A percentile compares a stretch with the other conserved stretches of the same genome.
Evolutionary conservation across 2,329 filamentous ascomycete species (phyloP).

Genomic region (Periconia sp.): DNA sequence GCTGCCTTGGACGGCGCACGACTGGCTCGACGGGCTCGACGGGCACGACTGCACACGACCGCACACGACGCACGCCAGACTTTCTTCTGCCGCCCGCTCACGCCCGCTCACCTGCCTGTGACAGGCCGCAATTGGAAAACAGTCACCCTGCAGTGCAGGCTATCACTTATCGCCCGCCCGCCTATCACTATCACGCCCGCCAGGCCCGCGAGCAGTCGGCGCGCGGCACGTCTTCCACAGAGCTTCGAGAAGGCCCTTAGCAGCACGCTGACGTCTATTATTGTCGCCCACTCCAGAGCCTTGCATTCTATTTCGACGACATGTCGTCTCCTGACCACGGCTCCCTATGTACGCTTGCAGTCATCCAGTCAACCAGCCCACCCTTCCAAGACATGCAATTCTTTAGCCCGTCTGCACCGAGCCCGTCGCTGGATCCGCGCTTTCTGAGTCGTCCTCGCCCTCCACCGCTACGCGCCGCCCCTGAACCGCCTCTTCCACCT

Average conservation of each 20-base stretch:
- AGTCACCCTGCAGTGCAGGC: conserved; percentile 5
- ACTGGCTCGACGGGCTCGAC: too few species aligned
- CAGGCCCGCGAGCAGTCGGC: too few species aligned
- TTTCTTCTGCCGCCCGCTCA: too few species aligned
- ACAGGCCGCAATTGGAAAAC: too few species aligned
- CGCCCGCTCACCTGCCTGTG: too few species aligned
- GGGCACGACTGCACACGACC: too few species aligned
- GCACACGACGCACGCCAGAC: too few species aligned
- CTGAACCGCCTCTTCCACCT: conserved; percentile 78
- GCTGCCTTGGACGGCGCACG: too few species aligned
- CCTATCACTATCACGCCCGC: too few species aligned
- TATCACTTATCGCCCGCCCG: conserved; percentile 2
- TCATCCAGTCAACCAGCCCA: conserved; percentile 3
- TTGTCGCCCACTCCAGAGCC: conserved; percentile 16
- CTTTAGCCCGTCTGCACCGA: conserved; percentile 36
- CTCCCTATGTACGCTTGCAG: conserved; percentile 14
- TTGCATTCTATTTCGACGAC: conserved; percentile 25
- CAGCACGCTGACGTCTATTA: conserved; percentile 21
- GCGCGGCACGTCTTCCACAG: conserved; percentile 25
- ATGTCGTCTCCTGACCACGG: conserved; percentile 16
- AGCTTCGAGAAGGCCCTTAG: conserved; percentile 35
- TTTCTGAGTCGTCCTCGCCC: conserved; percentile 60
- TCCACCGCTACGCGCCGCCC: conserved; percentile 74
- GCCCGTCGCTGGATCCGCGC: conserved; percentile 44
- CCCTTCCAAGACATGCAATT: conserved; percentile 6